Evolutionary conservation across 768 basidiomycete species (phyloP), one percentile per base, ranked within the genome.

Genomic region (Gautieria morchelliformis): DNA sequence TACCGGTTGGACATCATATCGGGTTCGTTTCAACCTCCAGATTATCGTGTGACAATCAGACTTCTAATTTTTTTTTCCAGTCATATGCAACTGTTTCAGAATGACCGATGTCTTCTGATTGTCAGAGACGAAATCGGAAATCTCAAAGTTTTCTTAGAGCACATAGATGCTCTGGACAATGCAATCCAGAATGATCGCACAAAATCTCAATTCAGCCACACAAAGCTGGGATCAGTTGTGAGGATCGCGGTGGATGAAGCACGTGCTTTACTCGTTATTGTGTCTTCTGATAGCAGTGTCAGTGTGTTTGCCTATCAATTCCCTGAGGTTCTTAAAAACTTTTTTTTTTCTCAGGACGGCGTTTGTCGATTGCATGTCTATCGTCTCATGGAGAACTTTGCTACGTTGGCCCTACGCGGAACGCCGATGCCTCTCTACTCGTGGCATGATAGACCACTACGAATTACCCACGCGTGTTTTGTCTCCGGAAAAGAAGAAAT

Each of bases 191-290:
- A 63, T 6, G 42, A 59, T 4, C 56, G 63, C 0, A 55, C 56
- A 6, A 65, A 68, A 35, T 74, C 74, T 51, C 33, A 19, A 0
- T 63, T 82, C 14, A 70, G 72, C 54, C 71, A 70, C 7, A 74
- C 77, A 57, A 80, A 76, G 62, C 70, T 81, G 14, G 80, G 78
- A 0, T 64, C 70, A 3, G 69, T 75, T 6, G 69, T 72, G 47
- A n/a, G 77, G 8, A 52, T 82, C 4, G 71, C 81, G 0, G 81
- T 74, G 58, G 80, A 84, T 47, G 81, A 83, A 61, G 64, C 69
- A 10, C 78, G 74, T 59, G 73, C 76, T 2, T 72, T 78, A 65
- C 61, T 84, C 19, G 73, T 74, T 0, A 58, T 82, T 17, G 48
- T 61, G 14, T 41, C 48, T 9, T 51, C 58, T 1, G 41, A 30